Evolutionary conservation across 2,329 filamentous ascomycete species (phyloP).

Genomic region (Amphichorda felina): DNA sequence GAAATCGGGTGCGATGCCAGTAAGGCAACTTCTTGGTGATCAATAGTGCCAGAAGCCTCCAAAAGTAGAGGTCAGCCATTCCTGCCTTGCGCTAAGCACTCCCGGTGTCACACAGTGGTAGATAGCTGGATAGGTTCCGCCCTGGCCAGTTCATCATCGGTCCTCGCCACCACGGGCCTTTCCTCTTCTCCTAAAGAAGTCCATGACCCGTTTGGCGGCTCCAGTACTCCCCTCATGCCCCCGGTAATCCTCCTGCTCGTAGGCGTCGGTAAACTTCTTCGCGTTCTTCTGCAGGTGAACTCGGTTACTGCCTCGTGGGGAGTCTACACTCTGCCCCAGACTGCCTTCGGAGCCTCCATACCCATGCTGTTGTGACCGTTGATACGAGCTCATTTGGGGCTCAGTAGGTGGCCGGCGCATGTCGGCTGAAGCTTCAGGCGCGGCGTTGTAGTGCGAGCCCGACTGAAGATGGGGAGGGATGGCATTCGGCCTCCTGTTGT

Average conservation of each 20-base stretch:
- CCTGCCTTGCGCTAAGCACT: background rate
- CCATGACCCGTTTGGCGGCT: conserved; percentile 88
- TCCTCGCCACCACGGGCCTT: conserved; percentile 56
- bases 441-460: conserved; percentile 33
- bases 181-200: conserved; percentile 86
- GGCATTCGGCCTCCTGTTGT: conserved; percentile 26
- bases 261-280: conserved; percentile 81
- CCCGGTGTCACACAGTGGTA: background rate
- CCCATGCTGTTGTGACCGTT: conserved; percentile 13
- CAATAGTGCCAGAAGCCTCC: no score
- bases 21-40: background rate
- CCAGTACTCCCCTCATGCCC: conserved; percentile 74
- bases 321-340: conserved; percentile 20
- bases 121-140: conserved; percentile 3
- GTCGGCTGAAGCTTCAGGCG: conserved; percentile 43
- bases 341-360: conserved; percentile 30
- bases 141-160: conserved; percentile 26
- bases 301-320: conserved; percentile 29
- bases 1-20: background rate
- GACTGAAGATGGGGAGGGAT: conserved; percentile 33
- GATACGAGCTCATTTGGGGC: conserved; percentile 28
- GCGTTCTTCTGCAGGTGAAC: conserved; percentile 76
- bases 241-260: conserved; percentile 58
- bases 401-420: conserved; percentile 27
- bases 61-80: background rate